Base-by-base conservation (phyloP, 768 basidiomycete genomes). In the Lanmaoa rubissima region DNA sequence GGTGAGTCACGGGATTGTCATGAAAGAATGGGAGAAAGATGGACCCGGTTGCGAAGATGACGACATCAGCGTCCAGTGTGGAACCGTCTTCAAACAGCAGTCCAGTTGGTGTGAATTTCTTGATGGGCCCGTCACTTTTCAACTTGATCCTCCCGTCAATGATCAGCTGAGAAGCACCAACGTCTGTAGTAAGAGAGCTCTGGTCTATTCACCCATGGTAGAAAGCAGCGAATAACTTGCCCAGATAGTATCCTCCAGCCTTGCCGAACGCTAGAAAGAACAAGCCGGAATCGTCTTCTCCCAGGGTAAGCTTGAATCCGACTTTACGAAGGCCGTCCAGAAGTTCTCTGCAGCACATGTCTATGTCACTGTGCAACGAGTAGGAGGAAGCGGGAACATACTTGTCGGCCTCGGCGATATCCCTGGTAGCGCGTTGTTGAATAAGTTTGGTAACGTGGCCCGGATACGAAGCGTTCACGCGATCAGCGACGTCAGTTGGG, bases 221-320 rank as follows among this genome's bases (percentile, higher is more conserved):
- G 1, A 32, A 34, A 10, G 0, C 2, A 35, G 5, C 31, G 21
- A 36, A 43, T 14, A 6, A 55, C 73, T 26, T 55, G 82, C 87
- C 86, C 2, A 88, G 72, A 69, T 90, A 90, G 68, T 85, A 89
- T 7, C 88, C 86, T 26, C 86, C 86, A 0, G 72, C 81, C 42
- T 75, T 76, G 9, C 66, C 67, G 66, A 76, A 81, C 14, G 78
- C 79, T 19, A 82, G 68, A 42, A 79, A 69, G 11, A 79, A 54
- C 57, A 82, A 76, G 0, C 87, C 87, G 1, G 79, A 73, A 19
- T 74, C 80, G 7, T 82, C 78, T 35, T 74, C 74, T 9, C 86
- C 87, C 8, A 68, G 61, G 44, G 78, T 81, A 13, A 76, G 62
- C 54, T 77, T 78, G 74, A 88, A 90, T 5, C 88, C 88, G 3